Evolutionary conservation across 1,284 basidiomycete genomes (phyloP).

Genomic region (Cryptococcus wingfieldii): DNA sequence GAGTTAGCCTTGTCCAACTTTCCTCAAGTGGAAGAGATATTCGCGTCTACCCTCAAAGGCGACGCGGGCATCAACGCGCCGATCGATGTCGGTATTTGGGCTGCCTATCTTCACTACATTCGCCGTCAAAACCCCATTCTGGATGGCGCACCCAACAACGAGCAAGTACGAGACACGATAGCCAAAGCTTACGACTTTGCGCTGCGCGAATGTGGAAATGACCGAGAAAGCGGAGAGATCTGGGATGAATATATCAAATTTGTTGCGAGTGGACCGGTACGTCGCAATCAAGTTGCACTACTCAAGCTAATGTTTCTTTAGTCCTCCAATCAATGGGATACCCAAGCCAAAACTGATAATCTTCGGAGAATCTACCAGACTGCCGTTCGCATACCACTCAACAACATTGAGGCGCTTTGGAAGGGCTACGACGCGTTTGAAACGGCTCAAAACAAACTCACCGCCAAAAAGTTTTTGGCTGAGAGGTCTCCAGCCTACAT

Average conservation of each 20-base stretch:
- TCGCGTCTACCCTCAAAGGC: slow-evolving; percentile 41
- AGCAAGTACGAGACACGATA: slow-evolving; percentile 65
- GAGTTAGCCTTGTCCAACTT: slow-evolving; percentile 47
- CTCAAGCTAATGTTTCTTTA: slow-evolving; percentile 29
- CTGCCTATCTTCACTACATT: slow-evolving; percentile 50
- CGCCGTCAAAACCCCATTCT: slow-evolving; percentile 46
- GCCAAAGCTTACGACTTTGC: slow-evolving; percentile 92
- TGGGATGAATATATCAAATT: slow-evolving; percentile 73
- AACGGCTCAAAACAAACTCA: slow-evolving; percentile 82
- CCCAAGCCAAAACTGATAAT: slow-evolving; percentile 90
- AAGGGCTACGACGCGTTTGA: slow-evolving; percentile 93
- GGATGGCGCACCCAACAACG: slow-evolving; percentile 40
- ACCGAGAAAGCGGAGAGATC: slow-evolving; percentile 55
- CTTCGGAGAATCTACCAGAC: slow-evolving; percentile 89
- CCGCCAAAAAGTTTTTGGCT: slow-evolving; percentile 91
- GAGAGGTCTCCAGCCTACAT: slow-evolving; percentile 80
- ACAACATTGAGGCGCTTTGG: slow-evolving; percentile 92
- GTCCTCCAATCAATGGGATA: slow-evolving; percentile 83
- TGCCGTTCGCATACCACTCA: slow-evolving; percentile 87
- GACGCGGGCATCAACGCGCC: slow-evolving; percentile 41
- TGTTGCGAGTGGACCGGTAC: slow-evolving; percentile 53
- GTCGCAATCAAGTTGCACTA: background rate
- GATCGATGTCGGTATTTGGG: slow-evolving; percentile 48
- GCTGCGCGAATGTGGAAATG: slow-evolving; percentile 78
- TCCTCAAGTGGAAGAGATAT: slow-evolving; percentile 33